Percentiles rank a stretch among this genome's conserved stretches.
These are phyloP conservation scores for Eucalyptus curtisii DNA, from an alignment of 345 rosid genomes.

Conservation along the genomic window DNA sequence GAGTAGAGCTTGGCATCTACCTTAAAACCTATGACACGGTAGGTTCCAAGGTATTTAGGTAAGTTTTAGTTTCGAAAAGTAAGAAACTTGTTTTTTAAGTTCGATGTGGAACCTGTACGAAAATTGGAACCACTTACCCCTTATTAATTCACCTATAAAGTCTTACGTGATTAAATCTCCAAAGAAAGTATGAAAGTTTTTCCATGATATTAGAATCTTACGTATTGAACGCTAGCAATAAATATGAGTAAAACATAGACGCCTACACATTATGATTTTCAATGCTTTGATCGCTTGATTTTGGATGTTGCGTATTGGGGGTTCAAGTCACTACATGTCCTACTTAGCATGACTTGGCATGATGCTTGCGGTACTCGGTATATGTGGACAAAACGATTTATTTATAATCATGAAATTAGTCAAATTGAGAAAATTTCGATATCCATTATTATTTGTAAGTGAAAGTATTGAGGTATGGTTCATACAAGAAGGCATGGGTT, in stretches of 20 bases:
- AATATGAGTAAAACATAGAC: not conserved
- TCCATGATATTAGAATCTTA: not conserved
- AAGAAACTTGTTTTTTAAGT: too few species aligned
- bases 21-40: too few species aligned
- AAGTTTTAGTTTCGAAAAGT: too few species aligned
- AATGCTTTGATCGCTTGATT: not conserved
- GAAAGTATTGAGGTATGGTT: not conserved
- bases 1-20: too few species aligned
- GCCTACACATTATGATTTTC: not conserved
- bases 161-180: not conserved
- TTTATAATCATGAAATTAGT: not conserved
- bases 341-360: not conserved
- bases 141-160: not conserved
- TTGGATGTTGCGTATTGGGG: not conserved
- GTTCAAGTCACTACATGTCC: not conserved
- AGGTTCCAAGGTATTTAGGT: too few species aligned
- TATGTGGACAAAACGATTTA: not conserved
- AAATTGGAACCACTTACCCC: too few species aligned
- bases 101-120: too few species aligned
- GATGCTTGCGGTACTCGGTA: not conserved
- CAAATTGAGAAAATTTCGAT: not conserved
- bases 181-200: not conserved
- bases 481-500: not conserved
- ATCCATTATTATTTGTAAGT: not conserved
- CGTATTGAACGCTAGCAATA: not conserved